Conservation (phyloP, 2,329 filamentous ascomycete genomes). For the Colletotrichum sp. region DNA sequence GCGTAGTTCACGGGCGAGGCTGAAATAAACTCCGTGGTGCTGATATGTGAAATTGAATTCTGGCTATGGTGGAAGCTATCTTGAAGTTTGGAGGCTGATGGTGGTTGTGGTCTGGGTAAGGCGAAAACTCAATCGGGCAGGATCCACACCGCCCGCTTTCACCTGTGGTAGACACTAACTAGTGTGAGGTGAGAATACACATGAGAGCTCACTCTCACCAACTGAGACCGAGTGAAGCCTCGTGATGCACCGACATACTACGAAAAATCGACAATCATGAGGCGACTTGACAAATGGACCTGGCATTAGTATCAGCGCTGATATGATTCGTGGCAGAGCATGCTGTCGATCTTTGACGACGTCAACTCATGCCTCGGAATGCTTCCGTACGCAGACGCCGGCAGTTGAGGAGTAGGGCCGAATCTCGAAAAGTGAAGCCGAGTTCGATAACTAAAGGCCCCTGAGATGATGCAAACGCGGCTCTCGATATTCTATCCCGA, state of each 20-base stretch:
- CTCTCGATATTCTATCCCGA: neutral
- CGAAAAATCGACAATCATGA: neutral
- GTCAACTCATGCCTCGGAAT: neutral
- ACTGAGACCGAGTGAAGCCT: neutral
- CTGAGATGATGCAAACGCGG: neutral
- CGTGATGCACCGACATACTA: neutral
- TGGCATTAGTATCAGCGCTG: neutral
- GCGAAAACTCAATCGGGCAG: constrained; percentile 20
- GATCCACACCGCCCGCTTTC: constrained; percentile 13
- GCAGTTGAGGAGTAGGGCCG: neutral
- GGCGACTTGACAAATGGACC: neutral
- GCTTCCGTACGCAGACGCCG: neutral
- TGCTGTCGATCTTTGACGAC: neutral
- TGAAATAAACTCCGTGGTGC: neutral
- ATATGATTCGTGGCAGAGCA: neutral
- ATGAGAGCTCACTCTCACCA: neutral
- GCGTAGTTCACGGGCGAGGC: neutral
- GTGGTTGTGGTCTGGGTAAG: constrained; percentile 3
- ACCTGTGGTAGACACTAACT: neutral
- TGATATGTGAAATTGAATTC: neutral
- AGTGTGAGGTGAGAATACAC: neutral
- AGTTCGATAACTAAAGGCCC: neutral
- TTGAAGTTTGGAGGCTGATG: neutral
- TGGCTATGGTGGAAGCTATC: neutral
- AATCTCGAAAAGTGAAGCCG: neutral